Evolutionary conservation across 1,284 basidiomycete genomes (phyloP), one percentile per base, ranked within the genome.

Genomic region (Leccinum variabile): DNA sequence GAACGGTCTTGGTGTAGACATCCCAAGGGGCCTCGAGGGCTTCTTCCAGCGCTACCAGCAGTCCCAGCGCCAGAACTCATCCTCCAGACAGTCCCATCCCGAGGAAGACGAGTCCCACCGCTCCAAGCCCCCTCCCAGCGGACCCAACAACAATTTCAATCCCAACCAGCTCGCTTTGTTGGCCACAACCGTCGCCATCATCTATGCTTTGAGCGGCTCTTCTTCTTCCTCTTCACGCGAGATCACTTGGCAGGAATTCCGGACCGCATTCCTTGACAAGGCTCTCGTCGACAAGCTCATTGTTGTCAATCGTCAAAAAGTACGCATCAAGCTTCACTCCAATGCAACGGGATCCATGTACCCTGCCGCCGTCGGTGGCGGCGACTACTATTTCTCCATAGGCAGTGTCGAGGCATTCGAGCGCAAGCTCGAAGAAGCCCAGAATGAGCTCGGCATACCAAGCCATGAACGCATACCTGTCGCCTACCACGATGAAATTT

Each of bases 161-260:
- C 81, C 82, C 57, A 84, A 82, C 60, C 88, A 90, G 72, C 76
- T 91, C 18, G 82, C 80, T 8, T 78, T 86, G 74, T 74, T 90
- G 56, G 82, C 82, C 16, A 84, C 83, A 3, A 81, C 84, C 53
- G 82, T 83, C 37, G 82, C 87, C 58, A 83, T 88, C 44, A 86
- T 92, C 65, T 90, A 92, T 70, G 81, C 87, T 10, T 80, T 91
- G 68, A 87, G 87, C 46, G 85, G 83, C 61, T 80, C 88, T 41
- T 83, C 80, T 18, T 78, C 82, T 0, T 79, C 85, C 0, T 81
- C 82, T 54, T 86, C 91, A 5, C 87, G 91, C 66, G 96, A 98
- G 78, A 97, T 98, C 68, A 98, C 96, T 67, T 98, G 96, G 95
- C 96, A 98, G 78, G 96, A 98, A 76, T 98, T 98, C 82, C 89